Evolutionary conservation across 1,139 yeast species (phyloP), one percentile per base, ranked within the genome.

Genomic region (Blastobotrys illinoisensis): DNA sequence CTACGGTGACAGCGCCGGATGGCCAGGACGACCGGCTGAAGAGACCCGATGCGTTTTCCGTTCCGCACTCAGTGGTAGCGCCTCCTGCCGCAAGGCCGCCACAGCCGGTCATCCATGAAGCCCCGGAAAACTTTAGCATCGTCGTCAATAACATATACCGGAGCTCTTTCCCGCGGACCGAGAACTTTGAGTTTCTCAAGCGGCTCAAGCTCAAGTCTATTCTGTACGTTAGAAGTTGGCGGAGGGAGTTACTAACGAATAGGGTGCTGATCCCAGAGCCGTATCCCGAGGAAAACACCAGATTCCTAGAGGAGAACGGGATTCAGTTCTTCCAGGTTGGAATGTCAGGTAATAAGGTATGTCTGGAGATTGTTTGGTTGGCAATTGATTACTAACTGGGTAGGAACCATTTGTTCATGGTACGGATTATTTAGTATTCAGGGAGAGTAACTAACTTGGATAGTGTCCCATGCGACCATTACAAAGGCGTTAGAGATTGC

Each of bases 111-210:
- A 44, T 18, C 11, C 14, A 45, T 18, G 52, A 54, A 45, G 51
- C 57, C 16, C 99, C 99, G 1, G 97, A 91, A 67, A 93, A 93
- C 72, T 93, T 93, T 71, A 82, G 96, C 13, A 84, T 87, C 54
- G 96, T 93, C 1, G 82, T 86, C 50, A 85, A 88, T 47, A 76
- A 80, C 51, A 86, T 93, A 11, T 93, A 89, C 70, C 76, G 99
- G 52, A 84, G 95, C 47, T 87, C 96, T 49, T 93, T 91, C 67
- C 99, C 99, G 0, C 80, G 93, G 53, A 79, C 85, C 1, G 89
- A 84, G 65, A 90, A 89, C 70, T 89, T 93, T 66, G 71, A 77
- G 24, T 93, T 88, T 67, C 70, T 93, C 51, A 72, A 77, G 62
- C 76, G 75, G 48, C 74, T 91, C 51, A 76, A 78, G 50, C 75